phyloP scores from a whole-genome alignment of 2,329 filamentous ascomycete genomes.

The Colletotrichum sp. region DNA sequence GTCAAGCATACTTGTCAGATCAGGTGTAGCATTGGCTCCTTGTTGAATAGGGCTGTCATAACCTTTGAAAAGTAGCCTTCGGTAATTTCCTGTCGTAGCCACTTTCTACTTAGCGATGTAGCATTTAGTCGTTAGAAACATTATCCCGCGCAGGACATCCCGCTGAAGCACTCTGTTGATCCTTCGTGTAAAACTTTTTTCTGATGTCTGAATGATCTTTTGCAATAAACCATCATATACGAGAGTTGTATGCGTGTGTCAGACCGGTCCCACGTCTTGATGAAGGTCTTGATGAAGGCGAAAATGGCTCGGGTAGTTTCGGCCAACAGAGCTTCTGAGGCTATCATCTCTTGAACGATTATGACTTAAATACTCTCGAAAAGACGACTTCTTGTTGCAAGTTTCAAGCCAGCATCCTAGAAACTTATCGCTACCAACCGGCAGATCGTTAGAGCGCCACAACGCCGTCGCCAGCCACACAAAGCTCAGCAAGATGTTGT shows the following conservation, averaged over 20 bases:
- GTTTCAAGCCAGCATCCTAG: neutral
- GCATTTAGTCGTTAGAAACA: neutral
- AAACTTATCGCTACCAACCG: neutral
- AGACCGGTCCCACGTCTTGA: neutral
- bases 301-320: neutral
- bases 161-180: neutral
- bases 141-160: neutral
- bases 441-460: neutral
- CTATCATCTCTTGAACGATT: accelerated
- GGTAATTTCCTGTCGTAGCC: neutral
- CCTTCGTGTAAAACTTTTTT: neutral
- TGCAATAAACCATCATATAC: neutral
- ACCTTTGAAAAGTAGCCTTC: neutral
- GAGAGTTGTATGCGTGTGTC: neutral
- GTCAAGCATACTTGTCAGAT: neutral
- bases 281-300: neutral
- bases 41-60: neutral
- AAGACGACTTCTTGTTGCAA: neutral
- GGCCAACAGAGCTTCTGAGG: neutral
- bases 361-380: neutral
- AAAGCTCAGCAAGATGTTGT: neutral
- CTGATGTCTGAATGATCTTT: neutral
- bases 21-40: neutral
- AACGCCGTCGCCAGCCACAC: neutral
- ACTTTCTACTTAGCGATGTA: neutral